Percentiles rank a stretch among this genome's conserved stretches.
phyloP scores from a whole-genome alignment of 768 basidiomycete genomes.

The Lanmaoa pseudosensibilis region DNA sequence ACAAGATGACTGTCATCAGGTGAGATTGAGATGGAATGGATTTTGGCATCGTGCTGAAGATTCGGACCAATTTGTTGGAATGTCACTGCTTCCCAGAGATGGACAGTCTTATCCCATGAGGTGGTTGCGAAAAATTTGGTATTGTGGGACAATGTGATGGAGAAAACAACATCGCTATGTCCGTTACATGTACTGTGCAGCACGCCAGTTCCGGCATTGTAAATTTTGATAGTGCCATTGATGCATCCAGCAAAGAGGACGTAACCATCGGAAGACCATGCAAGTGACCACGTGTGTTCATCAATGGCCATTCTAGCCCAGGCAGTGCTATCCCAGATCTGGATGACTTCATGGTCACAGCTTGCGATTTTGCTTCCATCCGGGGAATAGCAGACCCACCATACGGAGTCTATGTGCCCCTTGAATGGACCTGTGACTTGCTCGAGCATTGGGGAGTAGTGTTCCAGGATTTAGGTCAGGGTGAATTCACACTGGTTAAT shows the following conservation, averaged over 20 bases:
- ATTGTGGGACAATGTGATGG: conserved; percentile 20
- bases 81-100: conserved; percentile 27
- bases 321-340: conserved; percentile 15
- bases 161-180: conserved; percentile 22
- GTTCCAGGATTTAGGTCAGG: not conserved
- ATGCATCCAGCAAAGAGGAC: conserved; percentile 20
- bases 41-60: conserved; percentile 12
- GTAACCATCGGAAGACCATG: conserved; percentile 16
- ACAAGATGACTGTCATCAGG: conserved; percentile 15
- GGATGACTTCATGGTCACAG: conserved; percentile 19
- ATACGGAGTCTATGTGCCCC: conserved; percentile 13
- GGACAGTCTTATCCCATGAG: conserved; percentile 29
- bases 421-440: conserved; percentile 5
- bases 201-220: conserved; percentile 5
- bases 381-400: conserved; percentile 21
- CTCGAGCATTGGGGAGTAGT: not conserved
- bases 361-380: conserved; percentile 21
- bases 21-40: conserved; percentile 18
- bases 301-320: not conserved
- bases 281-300: conserved; percentile 23
- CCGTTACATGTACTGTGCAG: not conserved
- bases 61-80: conserved; percentile 17
- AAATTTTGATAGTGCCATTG: conserved; percentile 17
- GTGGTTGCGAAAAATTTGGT: conserved; percentile 26
- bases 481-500: not conserved